A percentile compares a stretch with the other conserved stretches of the same genome.
phyloP scores from a whole-genome alignment of 495 filamentous ascomycete genomes.

The Pseudotulostoma volvatum region DNA sequence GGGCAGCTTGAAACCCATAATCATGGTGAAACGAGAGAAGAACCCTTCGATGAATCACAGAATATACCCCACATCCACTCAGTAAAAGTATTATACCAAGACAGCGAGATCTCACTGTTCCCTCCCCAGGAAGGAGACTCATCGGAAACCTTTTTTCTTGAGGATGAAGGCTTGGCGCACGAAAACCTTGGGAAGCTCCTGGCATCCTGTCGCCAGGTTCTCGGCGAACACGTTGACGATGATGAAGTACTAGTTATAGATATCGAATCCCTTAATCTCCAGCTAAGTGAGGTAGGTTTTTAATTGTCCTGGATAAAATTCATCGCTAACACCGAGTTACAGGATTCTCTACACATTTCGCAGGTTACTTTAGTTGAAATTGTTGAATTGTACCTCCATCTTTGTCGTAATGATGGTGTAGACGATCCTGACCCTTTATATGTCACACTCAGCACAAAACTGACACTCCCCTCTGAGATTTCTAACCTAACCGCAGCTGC shows the following conservation, averaged over 20 bases:
- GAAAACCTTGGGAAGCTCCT: conserved; percentile 44
- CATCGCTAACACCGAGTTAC: conserved; percentile 15
- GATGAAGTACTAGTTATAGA: conserved; percentile 55
- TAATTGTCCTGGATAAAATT: neutral
- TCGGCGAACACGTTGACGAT: conserved; percentile 46
- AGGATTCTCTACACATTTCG: conserved; percentile 31
- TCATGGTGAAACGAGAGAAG: neutral
- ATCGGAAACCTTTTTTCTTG: conserved; percentile 56
- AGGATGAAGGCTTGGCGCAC: conserved; percentile 44
- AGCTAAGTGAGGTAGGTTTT: conserved; percentile 51
- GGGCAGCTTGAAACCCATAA: conserved; percentile 1
- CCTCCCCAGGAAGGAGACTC: conserved; percentile 46
- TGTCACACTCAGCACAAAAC: conserved; percentile 33
- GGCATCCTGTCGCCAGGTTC: conserved; percentile 43
- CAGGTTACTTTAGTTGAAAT: conserved; percentile 38
- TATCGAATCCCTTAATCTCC: conserved; percentile 49
- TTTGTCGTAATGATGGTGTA: conserved; percentile 43
- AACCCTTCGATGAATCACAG: conserved; percentile 4
- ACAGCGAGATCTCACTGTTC: conserved; percentile 54
- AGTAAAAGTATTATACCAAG: conserved; percentile 48
- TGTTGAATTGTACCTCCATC: conserved; percentile 37
- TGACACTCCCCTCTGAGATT: conserved; percentile 25
- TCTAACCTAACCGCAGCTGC: conserved; percentile 34
- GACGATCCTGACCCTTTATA: conserved; percentile 38
- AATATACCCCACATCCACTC: conserved; percentile 21